These are phyloP conservation scores for Lecanicillium sp. DNA, from an alignment of 2,329 filamentous ascomycete species.

Conservation along the genomic window DNA sequence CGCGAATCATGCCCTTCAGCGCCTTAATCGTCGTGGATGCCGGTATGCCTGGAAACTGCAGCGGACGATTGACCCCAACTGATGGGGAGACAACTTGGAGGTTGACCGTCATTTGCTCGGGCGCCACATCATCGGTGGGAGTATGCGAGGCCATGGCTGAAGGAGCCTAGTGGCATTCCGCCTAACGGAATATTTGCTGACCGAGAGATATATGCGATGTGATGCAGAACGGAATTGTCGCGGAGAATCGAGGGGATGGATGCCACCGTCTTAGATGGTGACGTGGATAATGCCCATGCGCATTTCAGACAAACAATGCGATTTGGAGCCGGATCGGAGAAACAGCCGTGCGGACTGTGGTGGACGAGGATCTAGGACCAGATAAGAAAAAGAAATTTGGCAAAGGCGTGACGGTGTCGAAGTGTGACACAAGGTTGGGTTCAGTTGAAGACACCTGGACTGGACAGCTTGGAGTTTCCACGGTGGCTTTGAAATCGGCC, in stretches of 20 bases:
- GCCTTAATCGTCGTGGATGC: slow-evolving; percentile 48
- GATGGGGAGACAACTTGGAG: slow-evolving; percentile 56
- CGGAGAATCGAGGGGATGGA: background rate
- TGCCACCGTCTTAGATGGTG: background rate
- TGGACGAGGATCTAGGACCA: background rate
- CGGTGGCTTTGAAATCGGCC: slow-evolving; percentile 15
- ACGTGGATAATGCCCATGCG: slow-evolving; percentile 1
- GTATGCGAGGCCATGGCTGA: slow-evolving; percentile 11
- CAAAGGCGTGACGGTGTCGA: background rate
- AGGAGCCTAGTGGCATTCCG: slow-evolving; percentile 5
- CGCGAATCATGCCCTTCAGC: slow-evolving; percentile 53
- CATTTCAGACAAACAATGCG: background rate
- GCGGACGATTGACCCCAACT: slow-evolving; percentile 42
- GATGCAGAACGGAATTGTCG: background rate
- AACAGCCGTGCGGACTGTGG: background rate
- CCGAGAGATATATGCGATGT: background rate
- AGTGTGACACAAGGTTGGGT: background rate
- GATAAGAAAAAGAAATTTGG: background rate
- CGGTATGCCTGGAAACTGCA: slow-evolving; percentile 44
- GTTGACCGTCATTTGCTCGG: slow-evolving; percentile 36
- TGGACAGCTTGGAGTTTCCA: slow-evolving; percentile 14
- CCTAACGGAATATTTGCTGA: background rate
- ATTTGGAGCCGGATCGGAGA: background rate
- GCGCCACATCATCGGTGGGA: slow-evolving; percentile 1
- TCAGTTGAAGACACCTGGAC: background rate